Evolutionary conservation across 2,329 filamentous ascomycete genomes (phyloP).

Genomic region (Trichoderma afroharzianum): DNA sequence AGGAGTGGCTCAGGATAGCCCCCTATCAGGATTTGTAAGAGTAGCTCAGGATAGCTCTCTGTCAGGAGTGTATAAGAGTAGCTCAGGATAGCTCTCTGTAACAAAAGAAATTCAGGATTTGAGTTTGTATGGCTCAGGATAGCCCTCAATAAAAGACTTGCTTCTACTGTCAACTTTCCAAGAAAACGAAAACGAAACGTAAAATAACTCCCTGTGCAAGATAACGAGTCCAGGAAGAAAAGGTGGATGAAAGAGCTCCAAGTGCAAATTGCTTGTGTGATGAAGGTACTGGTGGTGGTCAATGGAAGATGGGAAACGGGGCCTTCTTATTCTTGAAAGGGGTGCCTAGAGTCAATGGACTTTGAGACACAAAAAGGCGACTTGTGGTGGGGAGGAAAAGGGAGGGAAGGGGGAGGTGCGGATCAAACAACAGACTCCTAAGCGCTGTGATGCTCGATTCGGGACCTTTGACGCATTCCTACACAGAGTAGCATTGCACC

Average conservation of each 20-base stretch:
- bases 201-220: neutral
- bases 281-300: neutral
- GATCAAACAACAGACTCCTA: neutral
- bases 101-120: conserved; percentile 15
- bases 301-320: neutral
- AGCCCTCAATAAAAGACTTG: conserved; percentile 18
- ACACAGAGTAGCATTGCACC: neutral
- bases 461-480: neutral
- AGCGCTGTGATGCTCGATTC: neutral
- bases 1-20: conserved; percentile 24
- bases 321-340: conserved; percentile 6
- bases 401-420: neutral
- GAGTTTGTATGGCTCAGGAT: conserved; percentile 21
- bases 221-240: too few relatives aligned
- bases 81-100: conserved; percentile 21
- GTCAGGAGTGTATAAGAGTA: conserved; percentile 17
- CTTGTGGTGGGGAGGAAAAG: neutral
- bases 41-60: conserved; percentile 24
- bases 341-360: neutral
- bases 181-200: neutral
- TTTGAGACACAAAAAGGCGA: neutral
- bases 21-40: conserved; percentile 21
- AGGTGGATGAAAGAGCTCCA: neutral
- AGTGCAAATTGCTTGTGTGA: neutral
- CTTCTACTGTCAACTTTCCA: neutral